Conservation (phyloP, 2,329 filamentous ascomycete species). For the Colletotrichum coccodes region DNA sequence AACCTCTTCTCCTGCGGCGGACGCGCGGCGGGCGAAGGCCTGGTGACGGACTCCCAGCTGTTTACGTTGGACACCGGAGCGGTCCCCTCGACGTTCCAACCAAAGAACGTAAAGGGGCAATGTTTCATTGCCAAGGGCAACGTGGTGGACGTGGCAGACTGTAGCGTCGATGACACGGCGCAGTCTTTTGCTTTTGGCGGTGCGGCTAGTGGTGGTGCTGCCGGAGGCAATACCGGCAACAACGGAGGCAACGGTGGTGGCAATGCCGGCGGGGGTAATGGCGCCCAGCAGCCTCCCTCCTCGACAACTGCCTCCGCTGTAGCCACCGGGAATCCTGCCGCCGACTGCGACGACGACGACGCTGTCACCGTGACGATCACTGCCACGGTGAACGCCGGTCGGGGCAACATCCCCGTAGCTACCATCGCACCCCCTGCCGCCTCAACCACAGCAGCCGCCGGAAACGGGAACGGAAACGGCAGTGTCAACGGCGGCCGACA, state of each 20-base stretch:
- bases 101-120: constrained; percentile 54
- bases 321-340: constrained; percentile 3
- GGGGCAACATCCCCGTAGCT: constrained; percentile 1
- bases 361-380: constrained; percentile 12
- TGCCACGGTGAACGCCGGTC: constrained; percentile 1
- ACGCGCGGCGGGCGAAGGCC: constrained; percentile 62
- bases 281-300: not conserved
- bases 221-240: no score
- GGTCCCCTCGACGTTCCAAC: constrained; percentile 55
- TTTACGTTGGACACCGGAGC: constrained; percentile 56
- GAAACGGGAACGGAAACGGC: constrained; percentile 13
- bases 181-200: constrained; percentile 53
- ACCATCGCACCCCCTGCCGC: constrained; percentile 9
- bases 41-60: constrained; percentile 61
- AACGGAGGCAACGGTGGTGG: not conserved
- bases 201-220: no score
- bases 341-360: constrained; percentile 1
- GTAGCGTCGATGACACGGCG: constrained; percentile 48
- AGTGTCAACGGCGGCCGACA: not conserved
- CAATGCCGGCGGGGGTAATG: not conserved
- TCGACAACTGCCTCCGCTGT: not conserved
- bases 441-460: not conserved
- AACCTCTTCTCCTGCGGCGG: constrained; percentile 69
- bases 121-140: constrained; percentile 58
- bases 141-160: constrained; percentile 54